These are phyloP conservation scores for Fusarium napiforme DNA, from an alignment of 2,329 filamentous ascomycete genomes.

Conservation along the genomic window DNA sequence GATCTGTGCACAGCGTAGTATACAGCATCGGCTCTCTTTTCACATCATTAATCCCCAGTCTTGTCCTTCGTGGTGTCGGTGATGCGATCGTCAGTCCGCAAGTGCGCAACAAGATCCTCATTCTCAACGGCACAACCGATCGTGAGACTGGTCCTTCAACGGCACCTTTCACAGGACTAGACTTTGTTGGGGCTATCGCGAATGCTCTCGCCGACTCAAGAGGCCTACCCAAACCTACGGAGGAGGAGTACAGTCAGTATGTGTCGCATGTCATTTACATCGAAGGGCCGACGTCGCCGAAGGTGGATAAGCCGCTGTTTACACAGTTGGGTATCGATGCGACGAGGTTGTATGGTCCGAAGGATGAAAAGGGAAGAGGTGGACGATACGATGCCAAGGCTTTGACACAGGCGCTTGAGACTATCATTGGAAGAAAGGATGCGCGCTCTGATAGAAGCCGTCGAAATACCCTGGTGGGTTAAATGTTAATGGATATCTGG, in stretches of 20 bases:
- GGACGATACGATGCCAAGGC: constrained; percentile 80
- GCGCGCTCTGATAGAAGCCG: constrained; percentile 52
- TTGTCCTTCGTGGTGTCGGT: constrained; percentile 81
- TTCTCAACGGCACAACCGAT: constrained; percentile 85
- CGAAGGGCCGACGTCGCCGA: constrained; percentile 75
- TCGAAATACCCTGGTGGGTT: constrained; percentile 57
- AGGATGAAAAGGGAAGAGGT: constrained; percentile 54
- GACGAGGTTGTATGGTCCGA: constrained; percentile 79
- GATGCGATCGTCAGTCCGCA: constrained; percentile 59
- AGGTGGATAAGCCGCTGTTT: constrained; percentile 74
- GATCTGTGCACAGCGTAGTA: constrained; percentile 74
- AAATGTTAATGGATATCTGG: background rate
- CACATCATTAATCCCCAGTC: constrained; percentile 85
- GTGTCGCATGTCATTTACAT: constrained; percentile 88
- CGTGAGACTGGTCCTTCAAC: constrained; percentile 82
- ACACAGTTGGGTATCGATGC: constrained; percentile 77
- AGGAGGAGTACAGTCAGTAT: constrained; percentile 70
- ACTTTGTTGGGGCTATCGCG: constrained; percentile 85
- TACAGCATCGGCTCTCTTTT: constrained; percentile 96
- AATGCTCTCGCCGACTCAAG: constrained; percentile 78
- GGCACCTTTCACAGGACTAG: constrained; percentile 75
- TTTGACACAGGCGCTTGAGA: constrained; percentile 78
- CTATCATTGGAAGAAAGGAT: constrained; percentile 73
- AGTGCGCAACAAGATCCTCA: constrained; percentile 78
- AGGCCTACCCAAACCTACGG: constrained; percentile 53